phyloP scores from a whole-genome alignment of 345 rosid genomes.

The Acer campestre region DNA sequence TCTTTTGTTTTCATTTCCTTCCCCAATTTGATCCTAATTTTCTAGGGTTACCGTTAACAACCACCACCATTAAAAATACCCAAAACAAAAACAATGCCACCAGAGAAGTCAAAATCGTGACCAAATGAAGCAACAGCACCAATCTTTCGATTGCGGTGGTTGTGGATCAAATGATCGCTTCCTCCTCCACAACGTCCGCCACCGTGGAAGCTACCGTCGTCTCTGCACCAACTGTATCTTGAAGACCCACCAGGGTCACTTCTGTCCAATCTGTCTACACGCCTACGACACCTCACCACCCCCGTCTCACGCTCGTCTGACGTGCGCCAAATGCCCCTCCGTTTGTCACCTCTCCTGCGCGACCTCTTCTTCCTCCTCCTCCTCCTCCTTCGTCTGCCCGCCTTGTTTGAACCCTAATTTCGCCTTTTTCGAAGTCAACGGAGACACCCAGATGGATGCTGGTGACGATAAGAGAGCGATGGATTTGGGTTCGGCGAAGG shows the following conservation, averaged over 20 bases:
- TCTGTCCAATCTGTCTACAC: slow-evolving; percentile 40
- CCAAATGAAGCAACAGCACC: slow-evolving; percentile 22
- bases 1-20: background rate
- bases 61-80: background rate
- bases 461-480: background rate
- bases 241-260: slow-evolving; percentile 29
- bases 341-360: slow-evolving; percentile 32
- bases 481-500: slow-evolving; percentile 30
- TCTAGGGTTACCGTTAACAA: slow-evolving; percentile 30
- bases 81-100: background rate
- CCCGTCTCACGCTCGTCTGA: slow-evolving; percentile 18
- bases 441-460: background rate
- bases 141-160: slow-evolving; percentile 24
- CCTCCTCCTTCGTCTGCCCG: slow-evolving; percentile 32
- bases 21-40: background rate
- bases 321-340: slow-evolving; percentile 38
- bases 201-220: slow-evolving; percentile 34
- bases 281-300: slow-evolving; percentile 26
- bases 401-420: slow-evolving; percentile 34
- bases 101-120: background rate
- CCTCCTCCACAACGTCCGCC: slow-evolving; percentile 37
- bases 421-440: slow-evolving; percentile 21
- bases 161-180: slow-evolving; percentile 20
- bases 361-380: slow-evolving; percentile 16
- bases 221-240: slow-evolving; percentile 38